Percentiles rank a stretch among this genome's conserved stretches.
Evolutionary conservation across 140 eudicot genomes (phyloP).

Genomic region (Anethum foeniculum): DNA sequence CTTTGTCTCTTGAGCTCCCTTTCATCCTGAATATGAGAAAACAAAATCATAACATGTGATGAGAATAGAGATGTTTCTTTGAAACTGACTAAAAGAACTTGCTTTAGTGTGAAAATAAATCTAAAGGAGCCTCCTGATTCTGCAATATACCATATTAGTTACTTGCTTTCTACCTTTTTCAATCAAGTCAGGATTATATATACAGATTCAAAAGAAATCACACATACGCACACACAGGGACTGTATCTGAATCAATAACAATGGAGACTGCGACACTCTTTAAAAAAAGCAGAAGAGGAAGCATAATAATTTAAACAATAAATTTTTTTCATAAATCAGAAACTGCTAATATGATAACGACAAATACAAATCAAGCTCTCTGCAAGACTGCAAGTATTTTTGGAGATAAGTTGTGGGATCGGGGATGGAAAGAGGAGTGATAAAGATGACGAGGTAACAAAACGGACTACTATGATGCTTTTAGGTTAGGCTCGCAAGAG

Average conservation of each 20-base stretch:
- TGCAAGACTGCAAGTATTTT: background rate
- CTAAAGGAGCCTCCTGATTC: background rate
- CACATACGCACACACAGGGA: background rate
- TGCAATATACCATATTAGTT: background rate
- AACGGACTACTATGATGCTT: background rate
- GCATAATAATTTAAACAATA: background rate
- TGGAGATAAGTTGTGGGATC: background rate
- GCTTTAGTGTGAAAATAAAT: background rate
- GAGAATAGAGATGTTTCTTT: background rate
- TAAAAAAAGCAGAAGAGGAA: background rate
- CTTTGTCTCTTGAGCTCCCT: slow-evolving; percentile 91
- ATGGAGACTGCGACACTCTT: background rate
- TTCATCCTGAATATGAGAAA: slow-evolving; percentile 57
- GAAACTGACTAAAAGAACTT: background rate
- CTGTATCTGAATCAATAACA: background rate
- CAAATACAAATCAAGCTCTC: background rate
- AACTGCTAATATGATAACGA: background rate
- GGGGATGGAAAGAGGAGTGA: background rate
- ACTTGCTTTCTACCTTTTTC: background rate
- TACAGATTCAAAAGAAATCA: background rate
- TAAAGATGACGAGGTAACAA: background rate
- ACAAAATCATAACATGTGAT: background rate
- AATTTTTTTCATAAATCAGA: background rate
- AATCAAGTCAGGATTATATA: background rate
- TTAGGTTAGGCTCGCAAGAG: background rate